phyloP scores from a whole-genome alignment of 257 asterid species.

The Gentiana dahurica region DNA sequence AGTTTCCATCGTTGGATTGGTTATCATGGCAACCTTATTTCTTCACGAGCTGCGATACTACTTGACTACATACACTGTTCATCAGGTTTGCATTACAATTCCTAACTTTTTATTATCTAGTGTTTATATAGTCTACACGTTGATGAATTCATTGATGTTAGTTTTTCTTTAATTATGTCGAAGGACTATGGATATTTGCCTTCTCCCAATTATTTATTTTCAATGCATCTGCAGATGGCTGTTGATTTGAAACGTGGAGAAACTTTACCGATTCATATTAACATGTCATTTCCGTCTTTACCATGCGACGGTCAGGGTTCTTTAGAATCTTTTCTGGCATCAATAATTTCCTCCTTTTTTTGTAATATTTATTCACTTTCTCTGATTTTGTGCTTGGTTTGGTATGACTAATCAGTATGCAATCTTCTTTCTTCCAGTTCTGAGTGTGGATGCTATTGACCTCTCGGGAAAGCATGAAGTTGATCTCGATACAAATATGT shows the following conservation, averaged over 20 bases:
- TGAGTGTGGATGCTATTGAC: conserved; percentile 94
- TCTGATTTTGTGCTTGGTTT: neutral
- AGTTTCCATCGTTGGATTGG: conserved; percentile 87
- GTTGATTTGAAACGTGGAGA: conserved; percentile 95
- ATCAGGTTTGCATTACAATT: conserved; percentile 51
- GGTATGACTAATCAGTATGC: conserved; percentile 8
- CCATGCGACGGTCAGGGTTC: conserved; percentile 89
- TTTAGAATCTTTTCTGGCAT: conserved; percentile 5
- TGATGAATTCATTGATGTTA: neutral
- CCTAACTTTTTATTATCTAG: neutral
- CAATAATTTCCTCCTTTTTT: conserved; percentile 3
- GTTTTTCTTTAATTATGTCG: neutral
- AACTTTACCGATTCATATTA: conserved; percentile 93
- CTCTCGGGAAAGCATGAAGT: conserved; percentile 99
- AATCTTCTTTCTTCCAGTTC: conserved; percentile 37
- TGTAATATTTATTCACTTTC: conserved; percentile 1
- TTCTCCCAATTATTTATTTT: conserved; percentile 6
- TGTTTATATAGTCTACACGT: neutral
- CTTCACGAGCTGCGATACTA: conserved; percentile 85
- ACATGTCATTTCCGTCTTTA: conserved; percentile 90
- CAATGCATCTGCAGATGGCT: conserved; percentile 58
- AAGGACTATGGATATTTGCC: conserved; percentile 2
- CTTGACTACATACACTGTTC: conserved; percentile 71
- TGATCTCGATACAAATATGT: conserved; percentile 96
- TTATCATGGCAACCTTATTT: conserved; percentile 82